Base-by-base conservation (phyloP, 371 early-diverging fungal species). In the Blakeslea trispora region DNA sequence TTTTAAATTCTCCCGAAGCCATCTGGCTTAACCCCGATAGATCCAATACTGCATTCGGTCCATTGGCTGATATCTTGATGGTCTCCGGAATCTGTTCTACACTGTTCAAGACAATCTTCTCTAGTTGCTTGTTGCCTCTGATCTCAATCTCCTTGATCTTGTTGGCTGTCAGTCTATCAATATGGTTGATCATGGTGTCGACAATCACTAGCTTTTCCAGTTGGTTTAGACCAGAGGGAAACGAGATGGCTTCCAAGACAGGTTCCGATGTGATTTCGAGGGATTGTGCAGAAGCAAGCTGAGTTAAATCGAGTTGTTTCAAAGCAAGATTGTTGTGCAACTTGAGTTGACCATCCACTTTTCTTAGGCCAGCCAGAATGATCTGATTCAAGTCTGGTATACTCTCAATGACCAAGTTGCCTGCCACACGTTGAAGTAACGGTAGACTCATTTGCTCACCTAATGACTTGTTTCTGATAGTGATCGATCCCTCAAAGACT, bases 91-190 rank as follows among this genome's bases (percentile, higher is more conserved):
- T 54, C 0, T 68, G 45, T 10, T 66, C 64, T 22, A 81, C 18
- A 9, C 58, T 56, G 2, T 63, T 66, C 46, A 80, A 64, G 17
- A 65, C 67, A 7, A 83, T 57, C 3, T 53, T 32, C 47, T 71
- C 75, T n/a, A 83, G 49, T 53, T 77, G 72, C 42, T 68, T 69
- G 61, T 83, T 83, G 53, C 79, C 77, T 45, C 74, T 73, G 21
- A 81, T 57, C 5, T 67, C 63, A 4, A 83, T 34, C 21, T 72
- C 68, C 1, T 56, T 52, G 2, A 69, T 66, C 19, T 69, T 71
- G 7, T 50, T 51, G n/a, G 71, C 39, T 3, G 51, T 62, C 18
- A 82, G 50, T 10, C 82, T 81, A 19, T 78, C 72, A 41, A 82
- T 58, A 2, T 69, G 69, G 1, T 69, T 74, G 21, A 71, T 69